phyloP scores from a whole-genome alignment of 805 yeast species.

The Zygosaccharomyces kombuchaensis region DNA sequence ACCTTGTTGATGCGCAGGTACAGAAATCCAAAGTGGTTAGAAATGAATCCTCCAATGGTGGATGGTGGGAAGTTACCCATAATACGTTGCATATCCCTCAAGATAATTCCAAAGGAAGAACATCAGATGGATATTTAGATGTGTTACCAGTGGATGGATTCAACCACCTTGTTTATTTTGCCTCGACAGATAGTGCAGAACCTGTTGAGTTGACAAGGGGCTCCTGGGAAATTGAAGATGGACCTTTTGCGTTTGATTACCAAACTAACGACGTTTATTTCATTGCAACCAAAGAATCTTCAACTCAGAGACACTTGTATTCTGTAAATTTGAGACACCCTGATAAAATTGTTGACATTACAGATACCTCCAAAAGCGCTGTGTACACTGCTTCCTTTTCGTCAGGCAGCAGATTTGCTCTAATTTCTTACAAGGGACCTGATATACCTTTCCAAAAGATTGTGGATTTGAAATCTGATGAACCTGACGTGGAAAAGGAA shows the following conservation, averaged over 20 bases:
- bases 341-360: slow-evolving; percentile 39
- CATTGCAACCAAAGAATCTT: slow-evolving; percentile 67
- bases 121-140: slow-evolving; percentile 74
- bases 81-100: slow-evolving; percentile 56
- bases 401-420: slow-evolving; percentile 66
- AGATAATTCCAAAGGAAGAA: slow-evolving; percentile 40
- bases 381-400: slow-evolving; percentile 74
- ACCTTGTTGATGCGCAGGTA: slow-evolving; percentile 44
- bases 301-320: slow-evolving; percentile 81
- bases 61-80: slow-evolving; percentile 78
- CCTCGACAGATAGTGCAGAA: slow-evolving; percentile 56
- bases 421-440: slow-evolving; percentile 76
- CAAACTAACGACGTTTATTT: slow-evolving; percentile 50
- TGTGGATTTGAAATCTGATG: slow-evolving; percentile 44
- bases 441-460: slow-evolving; percentile 73
- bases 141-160: slow-evolving; percentile 58
- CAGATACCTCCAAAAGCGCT: slow-evolving; percentile 53
- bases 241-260: slow-evolving; percentile 59
- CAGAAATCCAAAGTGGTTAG: slow-evolving; percentile 42
- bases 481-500: slow-evolving; percentile 18
- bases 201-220: slow-evolving; percentile 68
- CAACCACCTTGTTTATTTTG: slow-evolving; percentile 77
- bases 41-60: slow-evolving; percentile 46
- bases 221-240: slow-evolving; percentile 84
- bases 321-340: slow-evolving; percentile 52